Percentiles rank a stretch among this genome's conserved stretches.
These are phyloP conservation scores for Tylopilus felleus DNA, from an alignment of 768 basidiomycete genomes.

Conservation along the genomic window DNA sequence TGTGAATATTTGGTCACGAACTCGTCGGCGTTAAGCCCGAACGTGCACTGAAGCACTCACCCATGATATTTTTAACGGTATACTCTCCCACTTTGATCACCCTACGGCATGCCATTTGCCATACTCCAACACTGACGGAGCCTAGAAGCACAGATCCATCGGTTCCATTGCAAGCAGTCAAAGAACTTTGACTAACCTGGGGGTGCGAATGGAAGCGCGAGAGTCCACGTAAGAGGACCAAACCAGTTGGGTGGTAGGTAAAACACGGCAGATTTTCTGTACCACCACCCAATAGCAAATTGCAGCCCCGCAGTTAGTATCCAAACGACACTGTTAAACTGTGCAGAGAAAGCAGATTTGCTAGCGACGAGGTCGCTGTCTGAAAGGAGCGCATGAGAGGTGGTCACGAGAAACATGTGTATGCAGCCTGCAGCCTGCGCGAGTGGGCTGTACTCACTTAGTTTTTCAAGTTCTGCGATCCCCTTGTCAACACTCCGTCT, in stretches of 20 bases:
- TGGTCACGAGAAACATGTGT: neutral
- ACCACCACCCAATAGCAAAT: slow-evolving; percentile 87
- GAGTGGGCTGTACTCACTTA: slow-evolving; percentile 57
- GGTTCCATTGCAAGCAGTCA: neutral
- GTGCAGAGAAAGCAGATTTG: slow-evolving; percentile 61
- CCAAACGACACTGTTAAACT: slow-evolving; percentile 77
- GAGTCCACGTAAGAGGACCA: slow-evolving; percentile 82
- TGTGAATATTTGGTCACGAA: neutral
- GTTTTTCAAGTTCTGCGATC: slow-evolving; percentile 82
- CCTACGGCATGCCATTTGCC: slow-evolving; percentile 92
- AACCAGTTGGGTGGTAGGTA: slow-evolving; percentile 91
- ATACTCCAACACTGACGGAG: slow-evolving; percentile 87
- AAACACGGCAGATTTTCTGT: slow-evolving; percentile 86
- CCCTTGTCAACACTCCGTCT: slow-evolving; percentile 89
- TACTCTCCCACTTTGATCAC: slow-evolving; percentile 78
- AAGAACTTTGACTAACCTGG: slow-evolving; percentile 48
- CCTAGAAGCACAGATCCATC: slow-evolving; percentile 43
- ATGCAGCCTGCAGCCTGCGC: neutral
- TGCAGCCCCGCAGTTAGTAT: slow-evolving; percentile 83
- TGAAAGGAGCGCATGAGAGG: slow-evolving; percentile 31
- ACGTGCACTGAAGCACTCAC: slow-evolving; percentile 31
- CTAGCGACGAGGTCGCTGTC: slow-evolving; percentile 62
- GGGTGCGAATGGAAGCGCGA: slow-evolving; percentile 90
- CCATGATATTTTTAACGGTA: slow-evolving; percentile 59
- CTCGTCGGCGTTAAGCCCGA: neutral